A percentile compares a stretch with the other conserved stretches of the same genome.
These are phyloP conservation scores for Dioszegia aurantiaca DNA, from an alignment of 768 basidiomycete genomes.

Conservation along the genomic window DNA sequence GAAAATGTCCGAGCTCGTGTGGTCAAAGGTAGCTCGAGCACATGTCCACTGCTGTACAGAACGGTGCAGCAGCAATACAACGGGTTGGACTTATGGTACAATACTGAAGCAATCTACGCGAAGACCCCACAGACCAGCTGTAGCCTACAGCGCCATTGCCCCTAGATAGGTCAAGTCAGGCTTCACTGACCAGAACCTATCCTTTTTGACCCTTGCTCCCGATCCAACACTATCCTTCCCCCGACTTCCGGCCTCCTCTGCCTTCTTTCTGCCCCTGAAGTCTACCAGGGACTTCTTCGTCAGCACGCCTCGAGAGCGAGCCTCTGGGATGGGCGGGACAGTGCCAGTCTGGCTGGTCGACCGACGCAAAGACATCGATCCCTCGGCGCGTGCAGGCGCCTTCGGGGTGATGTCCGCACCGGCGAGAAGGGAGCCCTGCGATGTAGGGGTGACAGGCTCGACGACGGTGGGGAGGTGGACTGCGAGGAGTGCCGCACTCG, in stretches of 20 bases:
- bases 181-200: not conserved
- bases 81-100: too few relatives aligned
- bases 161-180: too few relatives aligned
- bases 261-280: not conserved
- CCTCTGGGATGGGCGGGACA: not conserved
- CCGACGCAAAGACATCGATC: not conserved
- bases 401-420: constrained; percentile 5
- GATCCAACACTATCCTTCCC: constrained; percentile 2
- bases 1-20: too few relatives aligned
- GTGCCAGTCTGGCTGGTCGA: not conserved
- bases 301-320: not conserved
- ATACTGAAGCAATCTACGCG: not conserved
- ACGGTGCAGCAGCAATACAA: too few relatives aligned
- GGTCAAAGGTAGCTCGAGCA: too few relatives aligned
- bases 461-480: not conserved
- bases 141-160: too few relatives aligned
- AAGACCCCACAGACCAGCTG: too few relatives aligned
- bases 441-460: constrained; percentile 5
- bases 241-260: not conserved
- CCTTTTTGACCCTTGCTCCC: constrained; percentile 2
- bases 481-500: not conserved
- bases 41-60: too few relatives aligned
- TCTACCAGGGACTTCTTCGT: too few relatives aligned
- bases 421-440: not conserved
- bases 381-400: not conserved